These are phyloP conservation scores for Quercus suber DNA, from an alignment of 306 rosid genomes.

Conservation along the genomic window DNA sequence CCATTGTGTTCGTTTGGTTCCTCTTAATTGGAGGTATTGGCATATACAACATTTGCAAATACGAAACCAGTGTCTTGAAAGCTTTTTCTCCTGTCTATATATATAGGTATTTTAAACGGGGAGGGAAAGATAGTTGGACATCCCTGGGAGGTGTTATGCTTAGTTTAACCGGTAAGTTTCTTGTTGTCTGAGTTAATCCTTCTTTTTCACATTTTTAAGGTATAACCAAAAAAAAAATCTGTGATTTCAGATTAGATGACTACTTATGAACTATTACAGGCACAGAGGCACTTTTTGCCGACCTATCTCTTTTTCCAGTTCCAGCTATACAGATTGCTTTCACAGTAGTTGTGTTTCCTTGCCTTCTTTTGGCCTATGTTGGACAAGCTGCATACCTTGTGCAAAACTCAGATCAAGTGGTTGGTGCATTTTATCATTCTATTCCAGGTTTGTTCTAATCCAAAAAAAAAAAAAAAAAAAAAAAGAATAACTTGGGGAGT, in stretches of 20 bases:
- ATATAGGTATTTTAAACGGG: conserved; percentile 70
- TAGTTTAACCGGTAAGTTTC: conserved; percentile 80
- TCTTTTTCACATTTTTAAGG: neutral
- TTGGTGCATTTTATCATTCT: conserved; percentile 69
- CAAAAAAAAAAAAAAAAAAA: too few species aligned
- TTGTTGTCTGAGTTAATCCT: neutral
- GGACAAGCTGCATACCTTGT: conserved; percentile 97
- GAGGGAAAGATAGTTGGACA: conserved; percentile 74
- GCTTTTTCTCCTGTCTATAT: conserved; percentile 87
- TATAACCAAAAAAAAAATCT: neutral
- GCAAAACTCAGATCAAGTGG: conserved; percentile 48
- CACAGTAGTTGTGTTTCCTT: conserved; percentile 87
- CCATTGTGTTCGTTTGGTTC: conserved; percentile 91
- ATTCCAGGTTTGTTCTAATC: conserved; percentile 71
- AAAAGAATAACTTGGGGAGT: too few species aligned
- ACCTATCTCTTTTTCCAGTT: conserved; percentile 93
- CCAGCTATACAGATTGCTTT: conserved; percentile 92
- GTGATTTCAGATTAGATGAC: neutral
- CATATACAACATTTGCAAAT: conserved; percentile 74
- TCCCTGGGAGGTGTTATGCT: conserved; percentile 97
- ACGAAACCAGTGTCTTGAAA: conserved; percentile 66
- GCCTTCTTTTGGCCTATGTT: conserved; percentile 90
- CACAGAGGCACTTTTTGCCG: conserved; percentile 98
- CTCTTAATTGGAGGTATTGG: conserved; percentile 93
- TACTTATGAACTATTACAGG: conserved; percentile 54